phyloP scores from a whole-genome alignment of 2,329 filamentous ascomycete genomes.

The Hymenoscyphus scutula region DNA sequence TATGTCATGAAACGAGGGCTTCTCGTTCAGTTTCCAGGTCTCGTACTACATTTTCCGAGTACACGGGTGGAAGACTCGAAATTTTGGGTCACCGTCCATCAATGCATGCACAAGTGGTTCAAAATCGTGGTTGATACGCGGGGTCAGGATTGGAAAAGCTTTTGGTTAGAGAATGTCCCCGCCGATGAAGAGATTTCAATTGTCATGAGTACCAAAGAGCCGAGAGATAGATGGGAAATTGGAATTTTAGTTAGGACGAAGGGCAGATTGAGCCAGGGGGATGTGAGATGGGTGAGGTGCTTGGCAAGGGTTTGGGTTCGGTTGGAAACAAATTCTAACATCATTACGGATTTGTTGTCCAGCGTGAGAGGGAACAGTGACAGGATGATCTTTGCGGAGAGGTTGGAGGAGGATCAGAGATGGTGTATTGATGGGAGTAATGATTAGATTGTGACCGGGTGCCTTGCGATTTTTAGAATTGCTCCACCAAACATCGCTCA shows the following conservation, averaged over 20 bases:
- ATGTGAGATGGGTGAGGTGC: slow-evolving; percentile 5
- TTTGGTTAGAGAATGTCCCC: background rate
- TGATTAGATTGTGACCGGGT: too few species aligned
- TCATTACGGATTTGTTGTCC: background rate
- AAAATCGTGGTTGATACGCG: slow-evolving; percentile 5
- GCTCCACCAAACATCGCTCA: too few species aligned
- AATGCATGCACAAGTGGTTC: slow-evolving; percentile 8
- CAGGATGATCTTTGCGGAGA: too few species aligned
- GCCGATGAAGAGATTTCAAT: too few species aligned
- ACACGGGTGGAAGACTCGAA: background rate
- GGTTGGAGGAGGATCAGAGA: too few species aligned
- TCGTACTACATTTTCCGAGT: background rate
- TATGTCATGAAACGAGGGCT: too few species aligned
- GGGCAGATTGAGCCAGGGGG: background rate
- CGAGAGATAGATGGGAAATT: too few species aligned
- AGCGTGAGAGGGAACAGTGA: too few species aligned
- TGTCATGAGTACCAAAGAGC: too few species aligned
- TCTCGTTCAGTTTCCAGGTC: too few species aligned
- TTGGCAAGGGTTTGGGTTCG: slow-evolving; percentile 7
- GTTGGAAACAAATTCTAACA: slow-evolving; percentile 2
- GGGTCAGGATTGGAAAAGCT: background rate
- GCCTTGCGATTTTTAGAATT: too few species aligned
- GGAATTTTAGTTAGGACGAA: background rate
- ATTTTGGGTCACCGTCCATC: slow-evolving; percentile 5
- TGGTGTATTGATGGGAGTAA: too few species aligned